A percentile compares a stretch with the other conserved stretches of the same genome.
Evolutionary conservation across 306 rosid species (phyloP).

Genomic region (Cucumis sativus): DNA sequence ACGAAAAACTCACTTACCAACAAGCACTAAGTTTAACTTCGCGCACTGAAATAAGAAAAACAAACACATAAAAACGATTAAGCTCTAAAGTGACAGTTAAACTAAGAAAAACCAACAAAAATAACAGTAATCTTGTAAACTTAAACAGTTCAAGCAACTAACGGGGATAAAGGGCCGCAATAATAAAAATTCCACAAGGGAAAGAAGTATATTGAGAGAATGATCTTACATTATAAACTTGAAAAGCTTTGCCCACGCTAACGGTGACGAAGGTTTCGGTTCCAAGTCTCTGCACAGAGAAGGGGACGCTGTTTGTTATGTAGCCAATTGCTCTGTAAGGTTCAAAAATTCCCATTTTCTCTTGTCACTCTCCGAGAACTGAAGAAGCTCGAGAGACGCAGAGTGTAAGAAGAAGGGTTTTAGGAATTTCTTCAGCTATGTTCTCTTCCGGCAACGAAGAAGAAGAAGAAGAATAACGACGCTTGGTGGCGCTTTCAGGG

Average conservation of each 20-base stretch:
- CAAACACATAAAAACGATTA: background rate
- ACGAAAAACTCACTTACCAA: conserved; percentile 26
- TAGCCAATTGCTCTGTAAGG: conserved; percentile 80
- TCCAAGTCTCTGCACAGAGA: conserved; percentile 77
- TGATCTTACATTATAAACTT: conserved; percentile 56
- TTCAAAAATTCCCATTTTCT: conserved; percentile 71
- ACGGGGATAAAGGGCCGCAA: no score
- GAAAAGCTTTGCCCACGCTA: conserved; percentile 83
- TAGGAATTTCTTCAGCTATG: background rate
- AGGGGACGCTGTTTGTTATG: conserved; percentile 56
- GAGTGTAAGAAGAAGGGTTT: background rate
- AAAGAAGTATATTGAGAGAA: background rate
- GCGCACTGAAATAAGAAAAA: conserved; percentile 47
- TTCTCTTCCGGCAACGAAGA: background rate
- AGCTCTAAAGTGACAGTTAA: background rate
- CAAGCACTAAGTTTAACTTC: conserved; percentile 61
- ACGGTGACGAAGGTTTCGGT: conserved; percentile 84
- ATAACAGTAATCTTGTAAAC: background rate
- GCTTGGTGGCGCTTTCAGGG: background rate
- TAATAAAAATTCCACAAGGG: background rate
- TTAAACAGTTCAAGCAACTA: no score
- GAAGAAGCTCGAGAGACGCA: background rate
- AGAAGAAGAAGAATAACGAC: background rate
- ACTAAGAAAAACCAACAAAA: background rate
- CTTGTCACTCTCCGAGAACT: background rate